A percentile compares a stretch with the other conserved stretches of the same genome.
These are phyloP conservation scores for Pyronema domesticum DNA, from an alignment of 495 filamentous ascomycete species.

Conservation along the genomic window DNA sequence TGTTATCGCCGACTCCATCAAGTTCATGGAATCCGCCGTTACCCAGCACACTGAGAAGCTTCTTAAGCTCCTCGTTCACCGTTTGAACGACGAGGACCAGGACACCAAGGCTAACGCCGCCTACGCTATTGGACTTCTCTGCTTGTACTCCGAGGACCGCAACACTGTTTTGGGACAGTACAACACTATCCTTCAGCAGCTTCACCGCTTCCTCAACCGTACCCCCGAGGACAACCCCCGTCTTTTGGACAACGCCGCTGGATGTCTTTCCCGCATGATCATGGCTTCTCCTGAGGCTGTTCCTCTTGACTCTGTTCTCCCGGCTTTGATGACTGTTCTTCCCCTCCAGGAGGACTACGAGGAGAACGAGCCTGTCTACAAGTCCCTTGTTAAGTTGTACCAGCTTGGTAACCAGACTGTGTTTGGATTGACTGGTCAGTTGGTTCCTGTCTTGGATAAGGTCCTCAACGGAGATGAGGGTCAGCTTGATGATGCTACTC, in stretches of 20 bases:
- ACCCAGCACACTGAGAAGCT: slow-evolving; percentile 59
- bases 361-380: slow-evolving; percentile 84
- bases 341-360: slow-evolving; percentile 89
- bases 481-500: slow-evolving; percentile 69
- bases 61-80: slow-evolving; percentile 67
- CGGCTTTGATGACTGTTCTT: slow-evolving; percentile 56
- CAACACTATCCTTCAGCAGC: slow-evolving; percentile 54
- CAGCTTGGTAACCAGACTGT: slow-evolving; percentile 53
- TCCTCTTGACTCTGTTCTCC: slow-evolving; percentile 63
- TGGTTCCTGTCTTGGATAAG: slow-evolving; percentile 63
- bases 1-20: slow-evolving; percentile 79
- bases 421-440: slow-evolving; percentile 52
- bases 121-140: slow-evolving; percentile 70
- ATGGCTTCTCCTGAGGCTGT: slow-evolving; percentile 60
- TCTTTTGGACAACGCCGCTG: slow-evolving; percentile 81
- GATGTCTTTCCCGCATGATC: slow-evolving; percentile 86
- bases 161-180: slow-evolving; percentile 54
- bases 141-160: slow-evolving; percentile 56
- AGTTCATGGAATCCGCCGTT: slow-evolving; percentile 59
- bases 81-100: slow-evolving; percentile 71
- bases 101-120: slow-evolving; percentile 92
- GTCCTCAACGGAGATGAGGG: slow-evolving; percentile 54
- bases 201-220: slow-evolving; percentile 61
- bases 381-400: slow-evolving; percentile 74
- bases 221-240: slow-evolving; percentile 43